These are phyloP conservation scores for Carpinus fangiana DNA, from an alignment of 306 rosid species.

Conservation along the genomic window DNA sequence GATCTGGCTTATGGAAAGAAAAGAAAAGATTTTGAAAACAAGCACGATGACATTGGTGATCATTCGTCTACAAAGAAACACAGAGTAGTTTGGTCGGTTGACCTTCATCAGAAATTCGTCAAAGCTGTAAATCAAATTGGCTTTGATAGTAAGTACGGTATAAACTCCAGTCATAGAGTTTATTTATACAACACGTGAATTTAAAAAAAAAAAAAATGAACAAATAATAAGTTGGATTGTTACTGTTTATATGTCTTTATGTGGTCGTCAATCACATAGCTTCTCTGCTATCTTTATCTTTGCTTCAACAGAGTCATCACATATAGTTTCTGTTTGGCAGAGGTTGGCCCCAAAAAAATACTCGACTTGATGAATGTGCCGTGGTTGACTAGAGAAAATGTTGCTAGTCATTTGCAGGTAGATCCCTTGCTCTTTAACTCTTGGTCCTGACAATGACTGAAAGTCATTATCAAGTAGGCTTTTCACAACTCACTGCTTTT, in stretches of 20 bases:
- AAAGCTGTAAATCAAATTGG: slow-evolving; percentile 96
- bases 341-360: slow-evolving; percentile 95
- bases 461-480: slow-evolving; percentile 9
- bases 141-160: slow-evolving; percentile 76
- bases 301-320: slow-evolving; percentile 44
- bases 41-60: slow-evolving; percentile 67
- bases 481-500: neutral
- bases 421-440: slow-evolving; percentile 16
- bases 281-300: slow-evolving; percentile 17
- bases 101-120: slow-evolving; percentile 97
- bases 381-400: slow-evolving; percentile 91
- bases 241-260: slow-evolving; percentile 8
- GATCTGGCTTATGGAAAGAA: slow-evolving; percentile 61
- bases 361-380: slow-evolving; percentile 95
- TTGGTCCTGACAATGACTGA: slow-evolving; percentile 25
- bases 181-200: slow-evolving; percentile 7
- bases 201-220: neutral
- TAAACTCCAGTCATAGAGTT: slow-evolving; percentile 9
- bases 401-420: slow-evolving; percentile 99
- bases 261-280: slow-evolving; percentile 29
- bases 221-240: neutral
- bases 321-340: slow-evolving; percentile 69
- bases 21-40: slow-evolving; percentile 71
- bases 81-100: slow-evolving; percentile 96
- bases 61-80: slow-evolving; percentile 78